These are phyloP conservation scores for Apiotrichum akiyoshidainum DNA, from an alignment of 1,284 basidiomycete genomes.

Conservation along the genomic window DNA sequence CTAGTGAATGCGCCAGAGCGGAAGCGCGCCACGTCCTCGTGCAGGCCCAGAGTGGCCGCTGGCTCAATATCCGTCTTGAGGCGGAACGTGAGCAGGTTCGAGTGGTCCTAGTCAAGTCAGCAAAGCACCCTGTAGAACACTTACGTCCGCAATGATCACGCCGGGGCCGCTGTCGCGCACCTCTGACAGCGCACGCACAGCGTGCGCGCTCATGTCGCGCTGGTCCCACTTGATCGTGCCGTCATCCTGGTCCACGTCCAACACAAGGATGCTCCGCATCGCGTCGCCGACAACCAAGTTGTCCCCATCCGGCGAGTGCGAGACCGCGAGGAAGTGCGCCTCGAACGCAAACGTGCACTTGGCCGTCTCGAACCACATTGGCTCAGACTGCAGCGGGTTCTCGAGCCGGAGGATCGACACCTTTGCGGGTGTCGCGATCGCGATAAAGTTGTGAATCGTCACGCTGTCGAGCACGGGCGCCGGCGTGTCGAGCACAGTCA, in stretches of 20 bases:
- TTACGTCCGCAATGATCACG: conserved; percentile 74
- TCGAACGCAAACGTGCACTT: conserved; percentile 78
- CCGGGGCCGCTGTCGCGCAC: conserved; percentile 49
- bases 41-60: conserved; percentile 51
- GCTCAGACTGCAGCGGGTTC: background rate
- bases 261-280: conserved; percentile 72
- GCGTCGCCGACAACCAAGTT: conserved; percentile 70
- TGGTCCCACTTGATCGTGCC: conserved; percentile 61
- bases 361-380: conserved; percentile 54
- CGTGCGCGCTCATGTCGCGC: conserved; percentile 72
- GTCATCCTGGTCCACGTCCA: conserved; percentile 56
- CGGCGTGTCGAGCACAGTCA: conserved; percentile 25
- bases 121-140: conserved; percentile 28
- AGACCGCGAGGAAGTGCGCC: conserved; percentile 56
- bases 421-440: conserved; percentile 70
- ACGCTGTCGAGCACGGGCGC: conserved; percentile 12
- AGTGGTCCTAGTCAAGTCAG: conserved; percentile 50
- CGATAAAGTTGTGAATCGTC: conserved; percentile 46
- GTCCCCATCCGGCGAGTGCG: conserved; percentile 45
- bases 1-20: conserved; percentile 33
- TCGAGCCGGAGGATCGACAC: conserved; percentile 33
- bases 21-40: conserved; percentile 52
- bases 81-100: conserved; percentile 66
- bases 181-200: conserved; percentile 50
- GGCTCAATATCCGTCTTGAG: conserved; percentile 44